These are phyloP conservation scores for Citrus australasica DNA, from an alignment of 345 rosid genomes.

Conservation along the genomic window DNA sequence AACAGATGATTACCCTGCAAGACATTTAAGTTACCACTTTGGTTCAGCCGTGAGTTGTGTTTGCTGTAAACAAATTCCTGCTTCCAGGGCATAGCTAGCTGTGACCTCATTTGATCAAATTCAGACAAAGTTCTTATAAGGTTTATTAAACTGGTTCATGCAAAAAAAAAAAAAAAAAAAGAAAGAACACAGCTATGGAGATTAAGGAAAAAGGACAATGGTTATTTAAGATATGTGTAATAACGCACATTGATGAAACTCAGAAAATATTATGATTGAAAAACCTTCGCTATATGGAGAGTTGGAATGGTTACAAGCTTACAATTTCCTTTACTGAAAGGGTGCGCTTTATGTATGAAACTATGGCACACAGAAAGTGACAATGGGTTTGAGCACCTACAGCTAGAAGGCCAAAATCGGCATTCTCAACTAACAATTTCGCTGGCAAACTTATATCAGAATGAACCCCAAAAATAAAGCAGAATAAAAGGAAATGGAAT, in stretches of 20 bases:
- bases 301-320: background rate
- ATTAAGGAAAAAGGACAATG: background rate
- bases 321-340: background rate
- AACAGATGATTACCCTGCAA: background rate
- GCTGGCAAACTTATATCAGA: constrained; percentile 11
- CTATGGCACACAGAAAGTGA: background rate
- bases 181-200: too few relatives aligned
- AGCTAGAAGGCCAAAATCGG: constrained; percentile 14
- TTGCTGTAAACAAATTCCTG: too few relatives aligned
- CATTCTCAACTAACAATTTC: constrained; percentile 16
- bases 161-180: too few relatives aligned
- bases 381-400: background rate
- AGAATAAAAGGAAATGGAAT: constrained; percentile 2
- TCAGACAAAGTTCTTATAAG: too few relatives aligned
- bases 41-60: background rate
- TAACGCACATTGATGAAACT: background rate
- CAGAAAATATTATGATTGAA: background rate
- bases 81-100: too few relatives aligned
- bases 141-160: too few relatives aligned
- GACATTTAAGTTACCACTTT: background rate
- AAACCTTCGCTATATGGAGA: background rate
- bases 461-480: background rate
- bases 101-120: too few relatives aligned
- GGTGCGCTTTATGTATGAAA: background rate
- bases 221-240: background rate